Percentiles rank a stretch among this genome's conserved stretches.
Conservation (phyloP, 179 eudicot genomes). For the Drosera spatulata region DNA sequence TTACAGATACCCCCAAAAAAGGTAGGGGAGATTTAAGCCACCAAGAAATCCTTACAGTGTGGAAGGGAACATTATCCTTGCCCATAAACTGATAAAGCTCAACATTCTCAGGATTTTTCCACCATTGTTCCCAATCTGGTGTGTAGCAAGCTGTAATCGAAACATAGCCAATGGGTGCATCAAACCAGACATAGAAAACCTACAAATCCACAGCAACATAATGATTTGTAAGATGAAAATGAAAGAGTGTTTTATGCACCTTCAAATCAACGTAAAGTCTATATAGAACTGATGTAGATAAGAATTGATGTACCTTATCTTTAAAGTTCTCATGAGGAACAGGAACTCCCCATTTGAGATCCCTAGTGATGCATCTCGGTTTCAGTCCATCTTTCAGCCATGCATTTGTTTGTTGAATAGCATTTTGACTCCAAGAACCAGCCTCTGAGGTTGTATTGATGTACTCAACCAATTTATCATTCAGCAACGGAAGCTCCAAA, state of each 20-base stretch:
- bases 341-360: conserved; percentile 98
- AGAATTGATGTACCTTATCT: conserved; percentile 55
- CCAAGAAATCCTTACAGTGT: conserved; percentile 59
- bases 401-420: conserved; percentile 77
- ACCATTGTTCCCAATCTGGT: conserved; percentile 96
- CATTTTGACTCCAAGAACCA: conserved; percentile 97
- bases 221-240: conserved; percentile 4
- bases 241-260: too few species aligned
- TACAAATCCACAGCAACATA: conserved; percentile 14
- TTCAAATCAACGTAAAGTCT: too few species aligned
- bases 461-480: conserved; percentile 60
- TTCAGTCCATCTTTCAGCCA: conserved; percentile 91
- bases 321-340: conserved; percentile 80
- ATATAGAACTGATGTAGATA: background rate
- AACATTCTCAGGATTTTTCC: conserved; percentile 96
- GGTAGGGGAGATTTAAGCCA: background rate
- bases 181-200: conserved; percentile 99
- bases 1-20: too few species aligned
- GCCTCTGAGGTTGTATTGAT: conserved; percentile 52
- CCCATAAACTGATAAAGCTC: conserved; percentile 99
- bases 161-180: conserved; percentile 95
- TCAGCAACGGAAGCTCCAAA: conserved; percentile 78
- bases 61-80: conserved; percentile 97
- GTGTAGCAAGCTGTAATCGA: conserved; percentile 92
- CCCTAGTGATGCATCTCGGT: conserved; percentile 84